Evolutionary conservation across 129 eudicot genomes (phyloP).

Genomic region (Lactuca saligna): DNA sequence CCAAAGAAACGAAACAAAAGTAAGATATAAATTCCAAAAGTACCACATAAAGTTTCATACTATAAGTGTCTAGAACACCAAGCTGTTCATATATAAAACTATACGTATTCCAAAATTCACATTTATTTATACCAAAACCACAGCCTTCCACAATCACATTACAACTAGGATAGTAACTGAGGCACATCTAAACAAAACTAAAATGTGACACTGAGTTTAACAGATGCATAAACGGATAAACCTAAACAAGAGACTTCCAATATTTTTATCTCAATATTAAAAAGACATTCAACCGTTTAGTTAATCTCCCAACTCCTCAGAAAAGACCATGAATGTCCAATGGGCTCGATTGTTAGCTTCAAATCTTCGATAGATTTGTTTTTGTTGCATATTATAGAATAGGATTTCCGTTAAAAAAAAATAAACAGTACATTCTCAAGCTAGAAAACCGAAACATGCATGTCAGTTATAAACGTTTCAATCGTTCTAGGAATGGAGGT

Average conservation of each 20-base stretch:
- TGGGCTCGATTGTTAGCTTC: conserved; percentile 14
- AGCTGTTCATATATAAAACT: not conserved
- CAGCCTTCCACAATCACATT: not conserved
- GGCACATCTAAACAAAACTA: conserved; percentile 1
- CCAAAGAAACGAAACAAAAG: not conserved
- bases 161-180: conserved; percentile 5
- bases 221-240: not conserved
- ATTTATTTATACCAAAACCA: not conserved
- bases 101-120: not conserved
- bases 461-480: not conserved
- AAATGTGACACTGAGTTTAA: not conserved
- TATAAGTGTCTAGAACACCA: not conserved
- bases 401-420: not conserved
- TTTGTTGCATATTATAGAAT: conserved; percentile 3
- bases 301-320: not conserved
- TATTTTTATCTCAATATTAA: not conserved
- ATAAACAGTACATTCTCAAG: not conserved
- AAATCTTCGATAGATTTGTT: conserved; percentile 6
- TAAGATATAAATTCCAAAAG: conserved; percentile 5
- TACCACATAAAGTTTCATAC: not conserved
- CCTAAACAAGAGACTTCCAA: not conserved
- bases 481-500: not conserved
- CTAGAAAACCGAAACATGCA: not conserved
- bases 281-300: not conserved
- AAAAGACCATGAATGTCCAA: conserved; percentile 3